phyloP scores from a whole-genome alignment of 805 yeast species.

The Kockiozyma suomiensis region DNA sequence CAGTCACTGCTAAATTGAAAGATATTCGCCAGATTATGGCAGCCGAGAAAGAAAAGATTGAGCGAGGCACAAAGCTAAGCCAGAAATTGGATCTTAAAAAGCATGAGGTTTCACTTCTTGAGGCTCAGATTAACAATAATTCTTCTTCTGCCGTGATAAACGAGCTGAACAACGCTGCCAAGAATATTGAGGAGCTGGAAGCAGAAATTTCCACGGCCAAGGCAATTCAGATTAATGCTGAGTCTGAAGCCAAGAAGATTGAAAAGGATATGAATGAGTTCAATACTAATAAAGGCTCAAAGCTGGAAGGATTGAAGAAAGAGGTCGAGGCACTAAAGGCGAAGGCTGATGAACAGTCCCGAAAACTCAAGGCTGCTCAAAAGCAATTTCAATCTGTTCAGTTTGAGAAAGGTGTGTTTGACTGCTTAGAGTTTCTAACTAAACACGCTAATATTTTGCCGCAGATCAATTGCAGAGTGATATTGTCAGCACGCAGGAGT shows the following conservation, averaged over 20 bases:
- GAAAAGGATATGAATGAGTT: conserved; percentile 84
- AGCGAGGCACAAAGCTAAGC: conserved; percentile 28
- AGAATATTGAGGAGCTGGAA: conserved; percentile 52
- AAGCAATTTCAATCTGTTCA: conserved; percentile 63
- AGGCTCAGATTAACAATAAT: conserved; percentile 34
- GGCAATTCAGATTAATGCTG: conserved; percentile 41
- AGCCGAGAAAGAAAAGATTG: conserved; percentile 20
- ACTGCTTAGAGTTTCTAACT: too few species aligned
- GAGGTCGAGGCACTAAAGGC: conserved; percentile 52
- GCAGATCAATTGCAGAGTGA: conserved; percentile 70
- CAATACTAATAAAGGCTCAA: conserved; percentile 74
- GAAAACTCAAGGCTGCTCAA: conserved; percentile 50
- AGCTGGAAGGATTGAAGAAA: conserved; percentile 59
- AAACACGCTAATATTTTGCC: background rate
- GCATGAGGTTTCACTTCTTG: conserved; percentile 40
- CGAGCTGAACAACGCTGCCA: conserved; percentile 44
- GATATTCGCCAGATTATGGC: conserved; percentile 40
- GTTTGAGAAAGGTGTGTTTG: conserved; percentile 50
- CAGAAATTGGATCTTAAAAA: conserved; percentile 39
- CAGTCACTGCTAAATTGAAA: conserved; percentile 50
- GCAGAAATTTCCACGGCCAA: conserved; percentile 46
- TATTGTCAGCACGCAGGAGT: conserved; percentile 37
- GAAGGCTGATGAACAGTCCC: conserved; percentile 46
- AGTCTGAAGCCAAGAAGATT: conserved; percentile 54
- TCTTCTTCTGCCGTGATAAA: conserved; percentile 34